These are phyloP conservation scores for Phytopythium litorale DNA, from an alignment of 352 stramenopile species.

Conservation along the genomic window DNA sequence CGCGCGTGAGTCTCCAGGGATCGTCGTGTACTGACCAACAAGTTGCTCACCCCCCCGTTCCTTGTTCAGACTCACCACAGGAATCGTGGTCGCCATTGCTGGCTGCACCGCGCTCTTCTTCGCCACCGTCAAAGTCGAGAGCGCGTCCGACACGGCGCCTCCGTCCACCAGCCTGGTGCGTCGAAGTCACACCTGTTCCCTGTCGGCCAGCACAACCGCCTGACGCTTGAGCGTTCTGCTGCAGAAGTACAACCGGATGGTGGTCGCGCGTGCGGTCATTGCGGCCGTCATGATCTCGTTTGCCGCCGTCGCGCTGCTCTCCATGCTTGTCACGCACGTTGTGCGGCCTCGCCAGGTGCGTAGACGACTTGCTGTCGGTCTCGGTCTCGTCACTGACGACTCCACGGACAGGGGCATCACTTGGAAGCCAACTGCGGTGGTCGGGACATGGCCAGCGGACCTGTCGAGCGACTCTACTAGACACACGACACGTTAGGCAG, in stretches of 20 bases:
- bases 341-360: slow-evolving; percentile 28
- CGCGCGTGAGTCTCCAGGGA: slow-evolving; percentile 7
- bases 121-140: slow-evolving; percentile 27
- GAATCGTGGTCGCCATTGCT: slow-evolving; percentile 18
- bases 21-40: neutral
- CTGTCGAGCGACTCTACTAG: neutral
- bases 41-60: neutral
- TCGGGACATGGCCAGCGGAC: neutral
- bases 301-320: slow-evolving; percentile 29
- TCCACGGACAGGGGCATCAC: neutral
- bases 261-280: slow-evolving; percentile 27
- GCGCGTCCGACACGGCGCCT: neutral
- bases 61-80: slow-evolving; percentile 18
- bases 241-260: slow-evolving; percentile 34
- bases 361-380: neutral
- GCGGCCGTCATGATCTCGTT: slow-evolving; percentile 35
- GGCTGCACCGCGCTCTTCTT: slow-evolving; percentile 33
- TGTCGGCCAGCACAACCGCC: neutral
- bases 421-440: slow-evolving; percentile 3
- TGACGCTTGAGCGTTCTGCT: neutral
- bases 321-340: slow-evolving; percentile 28
- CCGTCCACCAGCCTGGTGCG: slow-evolving; percentile 7
- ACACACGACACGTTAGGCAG: neutral
- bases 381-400: neutral
- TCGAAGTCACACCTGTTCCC: neutral